Percentiles rank a stretch among this genome's conserved stretches.
These are phyloP conservation scores for Scolecobasidium constrictum DNA, from an alignment of 2,329 filamentous ascomycete genomes.

Conservation along the genomic window DNA sequence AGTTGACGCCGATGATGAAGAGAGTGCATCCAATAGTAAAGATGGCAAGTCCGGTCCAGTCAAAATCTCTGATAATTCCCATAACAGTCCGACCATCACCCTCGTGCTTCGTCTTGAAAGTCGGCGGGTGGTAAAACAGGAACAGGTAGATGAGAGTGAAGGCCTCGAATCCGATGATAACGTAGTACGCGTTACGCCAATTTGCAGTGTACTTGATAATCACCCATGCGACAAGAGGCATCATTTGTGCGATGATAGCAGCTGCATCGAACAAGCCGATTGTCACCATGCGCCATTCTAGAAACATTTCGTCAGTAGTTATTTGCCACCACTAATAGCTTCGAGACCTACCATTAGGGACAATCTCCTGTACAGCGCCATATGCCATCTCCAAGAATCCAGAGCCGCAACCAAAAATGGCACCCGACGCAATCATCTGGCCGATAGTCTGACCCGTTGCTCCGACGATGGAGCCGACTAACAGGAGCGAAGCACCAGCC, in stretches of 20 bases:
- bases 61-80: slow-evolving; percentile 18
- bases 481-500: slow-evolving; percentile 22
- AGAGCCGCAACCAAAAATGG: slow-evolving; percentile 29
- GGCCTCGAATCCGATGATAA: slow-evolving; percentile 19
- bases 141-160: slow-evolving; percentile 19
- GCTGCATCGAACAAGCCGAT: slow-evolving; percentile 24
- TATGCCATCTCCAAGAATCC: slow-evolving; percentile 31
- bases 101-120: slow-evolving; percentile 20
- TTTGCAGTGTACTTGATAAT: slow-evolving; percentile 19
- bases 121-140: slow-evolving; percentile 20
- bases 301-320: slow-evolving; percentile 27
- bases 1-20: slow-evolving; percentile 8
- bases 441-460: slow-evolving; percentile 28
- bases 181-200: slow-evolving; percentile 20
- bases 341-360: too few relatives aligned
- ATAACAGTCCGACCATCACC: slow-evolving; percentile 16
- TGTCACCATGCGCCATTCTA: slow-evolving; percentile 25
- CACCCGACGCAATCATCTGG: slow-evolving; percentile 31
- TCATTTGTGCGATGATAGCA: slow-evolving; percentile 21
- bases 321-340: slow-evolving; percentile 10
- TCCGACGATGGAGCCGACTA: slow-evolving; percentile 27
- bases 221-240: slow-evolving; percentile 21
- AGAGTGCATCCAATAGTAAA: slow-evolving; percentile 37
- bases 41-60: slow-evolving; percentile 32
- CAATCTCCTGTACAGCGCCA: slow-evolving; percentile 17